Evolutionary conservation across 176 grass and related monocot species (phyloP), one percentile per base, ranked within the genome.

Genomic region (Musa beccarii): DNA sequence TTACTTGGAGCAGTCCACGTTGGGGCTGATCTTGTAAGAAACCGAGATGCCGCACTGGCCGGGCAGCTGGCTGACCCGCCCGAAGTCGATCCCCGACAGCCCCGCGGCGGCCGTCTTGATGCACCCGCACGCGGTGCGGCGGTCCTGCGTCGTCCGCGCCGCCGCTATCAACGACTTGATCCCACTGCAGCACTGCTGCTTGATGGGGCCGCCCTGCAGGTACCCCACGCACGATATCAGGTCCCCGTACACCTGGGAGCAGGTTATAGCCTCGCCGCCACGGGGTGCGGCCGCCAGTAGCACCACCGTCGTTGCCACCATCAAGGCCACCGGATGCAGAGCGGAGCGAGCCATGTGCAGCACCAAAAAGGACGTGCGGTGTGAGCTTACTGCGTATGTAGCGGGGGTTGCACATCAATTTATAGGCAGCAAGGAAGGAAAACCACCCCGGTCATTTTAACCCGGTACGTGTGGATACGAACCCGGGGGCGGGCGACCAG

Each of bases 201-300:
- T 23, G 76, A 92, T 81, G 21, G 55, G 16, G 5, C 89, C 86
- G 12, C 86, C 89, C 1, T 79, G 69, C 80, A 86, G 85, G 89
- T 88, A 92, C 55, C 68, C 77, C 23, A 88, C 77, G 75, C 86
- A 92, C 23, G 89, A 80, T 78, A 86, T 81, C 80, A 92, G 74
- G 61, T 66, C 52, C 64, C 15, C 75, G 83, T 86, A 92, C 74
- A 92, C 86, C 5, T 81, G 66, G 10, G 89, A 82, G 80, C 89
- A 92, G 24, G 89, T 66, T 62, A 81, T 8, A 66, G 34, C 77
- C 20, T 49, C 9, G 64, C 72, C 2, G 51, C 29, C 49, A 51
- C 53, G 50, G 29, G 7, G 14, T 17, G 66, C 50, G 49, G 34
- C 12, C 59, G 29, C 15, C 73, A 66, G 15, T 59, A 80, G n/a